These are phyloP conservation scores for Malus hybrid DNA, from an alignment of 331 rosid species.

Conservation along the genomic window DNA sequence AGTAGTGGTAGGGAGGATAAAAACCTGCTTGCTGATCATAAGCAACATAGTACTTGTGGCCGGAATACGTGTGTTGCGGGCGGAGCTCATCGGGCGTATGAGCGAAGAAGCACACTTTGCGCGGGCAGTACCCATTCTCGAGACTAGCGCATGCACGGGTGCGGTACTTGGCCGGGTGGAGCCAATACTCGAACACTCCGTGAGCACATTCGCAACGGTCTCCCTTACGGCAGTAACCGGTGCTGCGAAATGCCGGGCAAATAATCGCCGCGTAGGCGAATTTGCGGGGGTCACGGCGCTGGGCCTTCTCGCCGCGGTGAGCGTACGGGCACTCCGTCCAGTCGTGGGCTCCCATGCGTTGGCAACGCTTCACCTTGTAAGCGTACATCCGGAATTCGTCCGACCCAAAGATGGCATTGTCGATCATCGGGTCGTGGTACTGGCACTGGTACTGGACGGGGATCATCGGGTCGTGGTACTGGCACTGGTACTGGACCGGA, in stretches of 20 bases:
- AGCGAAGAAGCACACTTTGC: constrained; percentile 52
- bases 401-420: constrained; percentile 17
- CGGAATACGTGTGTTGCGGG: constrained; percentile 3
- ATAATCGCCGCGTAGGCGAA: constrained; percentile 26
- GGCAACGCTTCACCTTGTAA: constrained; percentile 43
- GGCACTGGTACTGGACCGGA: background rate
- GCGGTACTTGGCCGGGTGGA: constrained; percentile 28
- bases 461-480: background rate
- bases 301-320: constrained; percentile 48
- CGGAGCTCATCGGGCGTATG: constrained; percentile 36
- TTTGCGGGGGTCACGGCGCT: constrained; percentile 41
- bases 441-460: background rate
- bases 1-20: background rate
- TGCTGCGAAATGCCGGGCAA: constrained; percentile 29
- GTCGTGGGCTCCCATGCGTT: constrained; percentile 37
- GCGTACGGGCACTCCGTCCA: constrained; percentile 56
- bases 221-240: constrained; percentile 28
- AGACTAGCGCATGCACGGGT: background rate
- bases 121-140: constrained; percentile 7
- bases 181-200: constrained; percentile 59
- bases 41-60: background rate
- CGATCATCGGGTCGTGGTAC: background rate
- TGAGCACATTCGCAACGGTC: constrained; percentile 42
- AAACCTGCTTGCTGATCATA: background rate
- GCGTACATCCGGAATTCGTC: constrained; percentile 35